A percentile compares a stretch with the other conserved stretches of the same genome.
These are phyloP conservation scores for Trichoderma gamsii DNA, from an alignment of 495 filamentous ascomycete genomes.

Conservation along the genomic window DNA sequence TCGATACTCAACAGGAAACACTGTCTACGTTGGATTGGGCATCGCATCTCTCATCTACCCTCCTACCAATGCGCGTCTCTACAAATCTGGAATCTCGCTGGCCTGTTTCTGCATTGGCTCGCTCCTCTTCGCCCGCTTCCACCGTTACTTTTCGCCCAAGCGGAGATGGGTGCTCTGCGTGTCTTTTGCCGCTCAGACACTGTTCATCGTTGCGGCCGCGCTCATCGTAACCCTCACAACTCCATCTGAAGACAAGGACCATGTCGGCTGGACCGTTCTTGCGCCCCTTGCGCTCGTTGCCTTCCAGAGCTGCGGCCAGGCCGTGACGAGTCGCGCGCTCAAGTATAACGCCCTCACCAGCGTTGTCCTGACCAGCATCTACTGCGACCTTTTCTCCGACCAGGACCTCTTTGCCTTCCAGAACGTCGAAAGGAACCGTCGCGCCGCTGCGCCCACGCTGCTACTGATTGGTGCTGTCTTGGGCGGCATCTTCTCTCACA, in stretches of 20 bases:
- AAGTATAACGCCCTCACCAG: slow-evolving; percentile 56
- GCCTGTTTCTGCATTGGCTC: slow-evolving; percentile 62
- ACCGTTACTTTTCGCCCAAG: slow-evolving; percentile 49
- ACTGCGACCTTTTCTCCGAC: slow-evolving; percentile 65
- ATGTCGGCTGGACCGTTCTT: slow-evolving; percentile 50
- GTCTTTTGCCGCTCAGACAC: slow-evolving; percentile 52
- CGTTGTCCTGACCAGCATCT: slow-evolving; percentile 66
- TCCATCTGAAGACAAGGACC: slow-evolving; percentile 31
- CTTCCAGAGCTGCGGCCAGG: slow-evolving; percentile 66
- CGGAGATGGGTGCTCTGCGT: slow-evolving; percentile 56
- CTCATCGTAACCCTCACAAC: slow-evolving; percentile 46
- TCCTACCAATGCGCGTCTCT: slow-evolving; percentile 49
- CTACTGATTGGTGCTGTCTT: slow-evolving; percentile 54
- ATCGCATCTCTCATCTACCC: slow-evolving; percentile 51
- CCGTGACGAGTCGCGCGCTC: slow-evolving; percentile 60
- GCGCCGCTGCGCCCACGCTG: slow-evolving; percentile 50
- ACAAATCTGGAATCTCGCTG: slow-evolving; percentile 60
- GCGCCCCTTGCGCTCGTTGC: slow-evolving; percentile 58
- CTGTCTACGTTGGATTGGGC: slow-evolving; percentile 66
- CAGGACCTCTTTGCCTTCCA: slow-evolving; percentile 44
- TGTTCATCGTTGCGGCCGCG: slow-evolving; percentile 51
- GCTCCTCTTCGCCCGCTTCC: slow-evolving; percentile 55
- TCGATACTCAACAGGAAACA: slow-evolving; percentile 45
- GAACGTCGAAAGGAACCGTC: slow-evolving; percentile 54
- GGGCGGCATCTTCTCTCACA: slow-evolving; percentile 55